Percentiles rank a stretch among this genome's conserved stretches.
These are phyloP conservation scores for Metschnikowia santaceciliae DNA, from an alignment of 805 yeast genomes.

Conservation along the genomic window DNA sequence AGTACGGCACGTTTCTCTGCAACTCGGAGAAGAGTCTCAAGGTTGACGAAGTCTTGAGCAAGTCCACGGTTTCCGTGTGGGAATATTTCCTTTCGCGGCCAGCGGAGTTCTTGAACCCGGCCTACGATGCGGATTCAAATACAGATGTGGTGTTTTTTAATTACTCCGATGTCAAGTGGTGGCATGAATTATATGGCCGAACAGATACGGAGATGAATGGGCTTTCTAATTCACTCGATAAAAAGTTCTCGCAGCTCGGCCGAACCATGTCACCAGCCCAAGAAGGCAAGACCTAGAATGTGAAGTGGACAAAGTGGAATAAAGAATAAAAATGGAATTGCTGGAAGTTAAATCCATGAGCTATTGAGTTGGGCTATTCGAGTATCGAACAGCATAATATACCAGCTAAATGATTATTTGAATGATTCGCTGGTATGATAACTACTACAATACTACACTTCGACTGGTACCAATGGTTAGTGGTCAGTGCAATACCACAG, in stretches of 20 bases:
- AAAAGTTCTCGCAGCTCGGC: slow-evolving; percentile 35
- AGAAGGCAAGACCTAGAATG: neutral
- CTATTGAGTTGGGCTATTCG: no score
- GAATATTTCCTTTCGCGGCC: slow-evolving; percentile 81
- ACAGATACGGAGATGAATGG: slow-evolving; percentile 53
- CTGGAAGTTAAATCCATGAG: no score
- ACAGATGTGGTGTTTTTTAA: slow-evolving; percentile 52
- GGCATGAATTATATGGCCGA: slow-evolving; percentile 83
- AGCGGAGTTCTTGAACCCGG: slow-evolving; percentile 59
- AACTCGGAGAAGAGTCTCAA: slow-evolving; percentile 64
- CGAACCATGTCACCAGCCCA: neutral
- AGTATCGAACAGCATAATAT: no score
- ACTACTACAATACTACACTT: no score
- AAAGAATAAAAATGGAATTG: no score
- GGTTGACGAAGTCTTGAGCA: slow-evolving; percentile 30
- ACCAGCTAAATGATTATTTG: no score
- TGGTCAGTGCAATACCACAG: no score
- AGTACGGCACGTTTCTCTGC: slow-evolving; percentile 85
- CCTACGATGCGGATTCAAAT: slow-evolving; percentile 32
- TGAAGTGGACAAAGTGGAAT: no score
- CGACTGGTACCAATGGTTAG: no score
- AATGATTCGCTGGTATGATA: no score
- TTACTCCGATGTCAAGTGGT: slow-evolving; percentile 67
- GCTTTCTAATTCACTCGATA: slow-evolving; percentile 29
- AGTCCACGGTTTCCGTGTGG: slow-evolving; percentile 79